Evolutionary conservation across 78 protist genomes (phyloP).

Genomic region (Bodo saltans): DNA sequence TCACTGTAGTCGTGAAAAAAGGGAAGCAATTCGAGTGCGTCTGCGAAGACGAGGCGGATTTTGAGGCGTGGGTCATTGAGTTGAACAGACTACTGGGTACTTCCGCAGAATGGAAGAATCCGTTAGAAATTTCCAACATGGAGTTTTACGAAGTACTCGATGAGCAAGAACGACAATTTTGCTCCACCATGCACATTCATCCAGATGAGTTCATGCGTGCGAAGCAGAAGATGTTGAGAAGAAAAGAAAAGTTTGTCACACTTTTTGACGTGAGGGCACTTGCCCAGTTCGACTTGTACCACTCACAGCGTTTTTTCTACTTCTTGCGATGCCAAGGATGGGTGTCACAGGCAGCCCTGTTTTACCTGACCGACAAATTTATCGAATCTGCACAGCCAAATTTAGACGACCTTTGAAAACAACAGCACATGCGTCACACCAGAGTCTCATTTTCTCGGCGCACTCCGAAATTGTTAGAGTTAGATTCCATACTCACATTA

Average conservation of each 20-base stretch:
- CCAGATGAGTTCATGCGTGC: background rate
- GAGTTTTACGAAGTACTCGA: background rate
- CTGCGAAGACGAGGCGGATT: background rate
- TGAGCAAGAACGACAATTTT: background rate
- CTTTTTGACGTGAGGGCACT: conserved; percentile 10
- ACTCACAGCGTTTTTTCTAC: background rate
- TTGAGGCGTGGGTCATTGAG: background rate
- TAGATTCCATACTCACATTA: no score
- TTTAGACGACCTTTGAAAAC: no score
- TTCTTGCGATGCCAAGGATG: conserved; percentile 3
- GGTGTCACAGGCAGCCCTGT: background rate
- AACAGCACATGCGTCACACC: no score
- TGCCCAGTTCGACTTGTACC: background rate
- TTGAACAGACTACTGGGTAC: background rate
- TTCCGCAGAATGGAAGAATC: background rate
- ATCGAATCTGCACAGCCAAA: no score
- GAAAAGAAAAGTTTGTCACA: background rate
- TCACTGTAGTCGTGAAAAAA: background rate
- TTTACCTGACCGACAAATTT: no score
- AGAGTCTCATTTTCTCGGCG: no score
- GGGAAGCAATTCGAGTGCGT: conserved; percentile 1
- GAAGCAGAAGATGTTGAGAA: background rate
- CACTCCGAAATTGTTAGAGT: no score
- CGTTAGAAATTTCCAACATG: conserved; percentile 13
- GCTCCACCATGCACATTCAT: background rate